A percentile compares a stretch with the other conserved stretches of the same genome.
phyloP scores from a whole-genome alignment of 164 flowering plant species.

The Sextonia rubra region DNA sequence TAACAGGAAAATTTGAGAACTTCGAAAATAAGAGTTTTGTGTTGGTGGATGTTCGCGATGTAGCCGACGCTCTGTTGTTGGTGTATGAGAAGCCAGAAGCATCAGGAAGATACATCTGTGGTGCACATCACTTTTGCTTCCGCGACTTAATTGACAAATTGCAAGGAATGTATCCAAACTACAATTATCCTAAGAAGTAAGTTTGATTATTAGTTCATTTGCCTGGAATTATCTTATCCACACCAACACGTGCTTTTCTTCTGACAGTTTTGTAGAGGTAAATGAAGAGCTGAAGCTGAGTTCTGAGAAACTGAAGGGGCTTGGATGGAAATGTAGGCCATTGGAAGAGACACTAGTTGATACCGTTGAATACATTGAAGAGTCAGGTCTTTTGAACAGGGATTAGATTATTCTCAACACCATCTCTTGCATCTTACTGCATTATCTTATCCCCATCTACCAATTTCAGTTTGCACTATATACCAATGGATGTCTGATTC shows the following conservation, averaged over 20 bases:
- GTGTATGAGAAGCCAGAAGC: slow-evolving; percentile 44
- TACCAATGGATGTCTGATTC: no score
- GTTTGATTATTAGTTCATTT: background rate
- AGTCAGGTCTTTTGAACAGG: slow-evolving; percentile 25
- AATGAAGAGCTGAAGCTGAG: slow-evolving; percentile 2
- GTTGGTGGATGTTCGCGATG: slow-evolving; percentile 48
- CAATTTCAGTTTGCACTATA: no score
- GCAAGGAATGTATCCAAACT: slow-evolving; percentile 15
- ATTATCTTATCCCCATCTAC: no score
- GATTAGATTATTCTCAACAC: background rate
- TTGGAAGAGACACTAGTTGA: slow-evolving; percentile 46
- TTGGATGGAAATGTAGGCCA: slow-evolving; percentile 47
- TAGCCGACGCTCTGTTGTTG: slow-evolving; percentile 39
- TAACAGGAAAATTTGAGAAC: slow-evolving; percentile 31
- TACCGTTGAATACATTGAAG: slow-evolving; percentile 26
- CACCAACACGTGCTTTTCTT: background rate
- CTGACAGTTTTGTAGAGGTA: slow-evolving; percentile 1
- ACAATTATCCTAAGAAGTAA: slow-evolving; percentile 12
- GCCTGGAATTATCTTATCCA: background rate
- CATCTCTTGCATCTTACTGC: no score
- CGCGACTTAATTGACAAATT: slow-evolving; percentile 8
- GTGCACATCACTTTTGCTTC: background rate
- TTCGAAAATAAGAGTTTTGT: slow-evolving; percentile 11
- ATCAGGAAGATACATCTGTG: slow-evolving; percentile 29
- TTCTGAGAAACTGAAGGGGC: slow-evolving; percentile 31